phyloP scores from a whole-genome alignment of 2,329 filamentous ascomycete genomes.

The Aureobasidium melanogenum region DNA sequence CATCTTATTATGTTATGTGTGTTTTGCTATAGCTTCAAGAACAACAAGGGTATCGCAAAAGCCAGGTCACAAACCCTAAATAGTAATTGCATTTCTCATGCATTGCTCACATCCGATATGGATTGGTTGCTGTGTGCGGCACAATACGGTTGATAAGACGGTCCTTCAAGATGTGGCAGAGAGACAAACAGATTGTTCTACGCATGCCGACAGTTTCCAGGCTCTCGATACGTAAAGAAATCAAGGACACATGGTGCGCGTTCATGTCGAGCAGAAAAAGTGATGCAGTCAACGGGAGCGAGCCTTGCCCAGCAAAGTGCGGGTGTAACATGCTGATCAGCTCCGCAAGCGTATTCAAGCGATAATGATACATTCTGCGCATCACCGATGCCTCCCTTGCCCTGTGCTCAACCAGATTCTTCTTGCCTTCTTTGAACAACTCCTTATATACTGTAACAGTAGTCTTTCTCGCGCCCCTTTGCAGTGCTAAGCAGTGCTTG shows the following conservation, averaged over 20 bases:
- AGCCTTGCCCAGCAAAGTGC: neutral
- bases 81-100: neutral
- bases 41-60: neutral
- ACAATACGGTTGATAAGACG: neutral
- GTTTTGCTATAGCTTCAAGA: neutral
- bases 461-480: neutral
- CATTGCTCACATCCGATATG: neutral
- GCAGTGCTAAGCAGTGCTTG: neutral
- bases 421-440: neutral
- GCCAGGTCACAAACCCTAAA: neutral
- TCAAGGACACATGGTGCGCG: neutral
- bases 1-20: neutral
- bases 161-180: neutral
- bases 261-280: neutral
- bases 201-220: neutral
- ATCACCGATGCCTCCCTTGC: constrained; percentile 5
- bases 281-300: neutral
- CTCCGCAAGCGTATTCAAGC: neutral
- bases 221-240: neutral
- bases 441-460: neutral
- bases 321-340: neutral
- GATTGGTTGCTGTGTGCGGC: neutral
- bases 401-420: constrained; percentile 8
- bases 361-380: constrained; percentile 3
- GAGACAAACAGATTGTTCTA: neutral